A percentile compares a stretch with the other conserved stretches of the same genome.
phyloP scores from a whole-genome alignment of 2,329 filamentous ascomycete species.

The Aspergillus arachidicola region DNA sequence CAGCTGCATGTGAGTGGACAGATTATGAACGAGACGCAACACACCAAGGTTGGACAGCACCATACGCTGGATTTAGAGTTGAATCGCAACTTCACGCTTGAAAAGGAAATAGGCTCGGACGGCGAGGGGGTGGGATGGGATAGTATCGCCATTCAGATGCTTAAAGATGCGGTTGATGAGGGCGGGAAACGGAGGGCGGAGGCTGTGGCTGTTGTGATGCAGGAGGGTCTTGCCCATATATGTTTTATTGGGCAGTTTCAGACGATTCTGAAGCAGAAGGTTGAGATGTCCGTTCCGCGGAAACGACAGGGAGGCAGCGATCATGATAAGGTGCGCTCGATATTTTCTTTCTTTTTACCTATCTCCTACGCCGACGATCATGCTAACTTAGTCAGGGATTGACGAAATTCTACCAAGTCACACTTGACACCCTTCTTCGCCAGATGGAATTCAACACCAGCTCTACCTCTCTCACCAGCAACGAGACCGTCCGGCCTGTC shows the following conservation, averaged over 20 bases:
- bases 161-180: constrained; percentile 77
- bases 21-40: constrained; percentile 67
- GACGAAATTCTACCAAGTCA: constrained; percentile 76
- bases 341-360: background rate
- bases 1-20: constrained; percentile 70
- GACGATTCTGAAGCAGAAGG: constrained; percentile 52
- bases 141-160: constrained; percentile 76
- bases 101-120: constrained; percentile 66
- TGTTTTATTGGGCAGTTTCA: constrained; percentile 54
- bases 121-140: constrained; percentile 71
- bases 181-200: constrained; percentile 71
- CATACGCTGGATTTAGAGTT: constrained; percentile 84
- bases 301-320: constrained; percentile 51
- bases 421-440: constrained; percentile 72
- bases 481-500: constrained; percentile 58
- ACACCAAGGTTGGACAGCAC: constrained; percentile 67
- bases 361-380: background rate
- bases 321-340: constrained; percentile 47
- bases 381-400: constrained; percentile 55
- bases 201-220: constrained; percentile 89
- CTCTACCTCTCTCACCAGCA: constrained; percentile 39
- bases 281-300: constrained; percentile 51
- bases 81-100: constrained; percentile 81
- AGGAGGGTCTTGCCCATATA: constrained; percentile 65
- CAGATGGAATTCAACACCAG: constrained; percentile 70